These are phyloP conservation scores for Talaromyces sp. DNA, from an alignment of 2,329 filamentous ascomycete genomes.

Conservation along the genomic window DNA sequence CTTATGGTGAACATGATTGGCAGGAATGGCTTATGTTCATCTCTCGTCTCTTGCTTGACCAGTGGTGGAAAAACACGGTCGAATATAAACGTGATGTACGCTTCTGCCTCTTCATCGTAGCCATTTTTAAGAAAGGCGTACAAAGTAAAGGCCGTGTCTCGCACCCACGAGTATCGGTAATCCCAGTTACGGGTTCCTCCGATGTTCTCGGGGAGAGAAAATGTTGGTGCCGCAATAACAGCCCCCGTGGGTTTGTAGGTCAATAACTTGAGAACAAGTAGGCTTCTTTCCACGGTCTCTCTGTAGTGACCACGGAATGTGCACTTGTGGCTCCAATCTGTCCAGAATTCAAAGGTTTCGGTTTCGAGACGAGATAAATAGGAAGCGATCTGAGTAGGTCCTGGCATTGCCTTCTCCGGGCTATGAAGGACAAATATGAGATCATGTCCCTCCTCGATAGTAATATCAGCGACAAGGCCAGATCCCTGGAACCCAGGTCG, in stretches of 20 bases:
- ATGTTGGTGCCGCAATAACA: constrained; percentile 70
- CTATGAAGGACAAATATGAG: constrained; percentile 65
- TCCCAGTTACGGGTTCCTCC: constrained; percentile 55
- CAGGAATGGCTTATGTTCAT: constrained; percentile 49
- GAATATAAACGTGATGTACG: constrained; percentile 73
- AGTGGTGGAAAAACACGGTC: constrained; percentile 51
- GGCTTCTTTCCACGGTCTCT: constrained; percentile 63
- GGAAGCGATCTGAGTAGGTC: constrained; percentile 51
- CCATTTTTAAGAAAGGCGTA: constrained; percentile 71
- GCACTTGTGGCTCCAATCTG: constrained; percentile 64
- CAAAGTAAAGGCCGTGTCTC: constrained; percentile 71
- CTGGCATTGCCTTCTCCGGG: constrained; percentile 53
- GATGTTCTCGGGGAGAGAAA: constrained; percentile 69
- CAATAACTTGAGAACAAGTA: constrained; percentile 69
- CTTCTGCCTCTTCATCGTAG: constrained; percentile 68
- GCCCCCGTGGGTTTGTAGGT: constrained; percentile 74
- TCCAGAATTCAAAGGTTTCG: constrained; percentile 67
- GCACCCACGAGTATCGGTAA: constrained; percentile 62
- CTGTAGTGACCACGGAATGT: constrained; percentile 67
- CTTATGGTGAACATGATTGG: constrained; percentile 80
- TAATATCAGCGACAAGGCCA: constrained; percentile 56
- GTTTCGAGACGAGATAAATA: constrained; percentile 60
- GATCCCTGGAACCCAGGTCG: constrained; percentile 52
- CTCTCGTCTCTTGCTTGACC: constrained; percentile 50
- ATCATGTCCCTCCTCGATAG: constrained; percentile 59